Conservation (phyloP, 768 basidiomycete species). For the Russula ochroleuca region DNA sequence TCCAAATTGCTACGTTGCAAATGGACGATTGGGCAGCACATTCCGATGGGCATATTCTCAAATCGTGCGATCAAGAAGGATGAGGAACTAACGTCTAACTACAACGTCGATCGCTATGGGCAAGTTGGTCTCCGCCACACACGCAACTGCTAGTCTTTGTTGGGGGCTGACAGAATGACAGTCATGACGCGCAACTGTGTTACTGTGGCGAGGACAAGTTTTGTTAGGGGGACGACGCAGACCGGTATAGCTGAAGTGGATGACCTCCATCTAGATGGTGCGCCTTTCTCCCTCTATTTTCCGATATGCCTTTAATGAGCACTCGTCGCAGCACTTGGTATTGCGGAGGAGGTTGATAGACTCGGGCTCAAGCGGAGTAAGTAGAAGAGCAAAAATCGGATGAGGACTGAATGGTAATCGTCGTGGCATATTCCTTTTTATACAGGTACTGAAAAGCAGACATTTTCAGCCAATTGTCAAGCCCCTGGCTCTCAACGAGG, state of each 20-base stretch:
- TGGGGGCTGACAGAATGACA: constrained; percentile 32
- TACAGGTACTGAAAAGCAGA: constrained; percentile 1
- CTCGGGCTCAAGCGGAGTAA: constrained; percentile 80
- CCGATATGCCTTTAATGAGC: constrained; percentile 6
- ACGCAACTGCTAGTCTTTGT: neutral
- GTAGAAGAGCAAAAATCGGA: constrained; percentile 91
- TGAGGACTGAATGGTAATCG: constrained; percentile 81
- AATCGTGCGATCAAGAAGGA: constrained; percentile 68
- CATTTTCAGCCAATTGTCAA: constrained; percentile 63
- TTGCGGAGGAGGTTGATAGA: constrained; percentile 83
- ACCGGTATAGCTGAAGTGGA: constrained; percentile 94
- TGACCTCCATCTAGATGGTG: constrained; percentile 90
- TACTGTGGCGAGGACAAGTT: constrained; percentile 91
- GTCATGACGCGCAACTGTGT: constrained; percentile 91
- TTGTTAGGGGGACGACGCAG: constrained; percentile 97
- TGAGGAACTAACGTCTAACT: constrained; percentile 97
- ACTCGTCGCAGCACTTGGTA: constrained; percentile 70
- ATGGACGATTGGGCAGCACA: constrained; percentile 89
- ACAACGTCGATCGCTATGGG: constrained; percentile 99
- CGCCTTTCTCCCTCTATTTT: constrained; percentile 6
- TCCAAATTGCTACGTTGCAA: constrained; percentile 96
- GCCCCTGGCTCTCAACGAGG: constrained; percentile 71
- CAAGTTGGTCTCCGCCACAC: constrained; percentile 39
- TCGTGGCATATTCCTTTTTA: neutral
- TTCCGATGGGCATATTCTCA: constrained; percentile 99